Evolutionary conservation across 306 rosid genomes (phyloP).

Genomic region (Sesbania bispinosa): DNA sequence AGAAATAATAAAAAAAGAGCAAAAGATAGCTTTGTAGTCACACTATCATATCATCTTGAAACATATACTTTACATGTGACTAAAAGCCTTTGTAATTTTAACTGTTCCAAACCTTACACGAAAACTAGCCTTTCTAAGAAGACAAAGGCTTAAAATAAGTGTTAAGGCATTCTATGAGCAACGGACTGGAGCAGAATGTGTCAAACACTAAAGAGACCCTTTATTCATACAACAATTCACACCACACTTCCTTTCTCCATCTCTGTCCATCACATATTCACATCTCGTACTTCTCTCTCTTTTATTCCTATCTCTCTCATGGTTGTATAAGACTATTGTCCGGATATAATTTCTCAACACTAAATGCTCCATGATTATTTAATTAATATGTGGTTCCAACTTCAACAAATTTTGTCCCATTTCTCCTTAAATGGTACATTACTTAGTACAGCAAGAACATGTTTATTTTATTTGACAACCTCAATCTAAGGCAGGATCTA

Average conservation of each 20-base stretch:
- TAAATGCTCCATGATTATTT: not conserved
- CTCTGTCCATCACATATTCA: too few relatives aligned
- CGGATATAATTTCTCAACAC: too few relatives aligned
- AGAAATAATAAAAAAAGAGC: not conserved
- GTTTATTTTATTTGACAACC: conserved; percentile 15
- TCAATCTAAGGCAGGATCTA: not conserved
- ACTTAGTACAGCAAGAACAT: not conserved
- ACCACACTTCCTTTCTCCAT: too few relatives aligned
- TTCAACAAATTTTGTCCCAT: conserved; percentile 8
- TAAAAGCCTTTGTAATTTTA: not conserved
- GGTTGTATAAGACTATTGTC: too few relatives aligned
- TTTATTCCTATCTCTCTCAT: too few relatives aligned
- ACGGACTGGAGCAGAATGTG: not conserved
- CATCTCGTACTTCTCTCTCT: too few relatives aligned
- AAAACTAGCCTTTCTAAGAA: not conserved
- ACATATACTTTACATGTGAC: not conserved
- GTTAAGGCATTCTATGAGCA: too few relatives aligned
- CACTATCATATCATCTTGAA: conserved; percentile 3
- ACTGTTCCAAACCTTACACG: not conserved
- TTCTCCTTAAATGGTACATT: not conserved
- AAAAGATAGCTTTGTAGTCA: not conserved
- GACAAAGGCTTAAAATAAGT: not conserved
- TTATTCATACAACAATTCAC: too few relatives aligned
- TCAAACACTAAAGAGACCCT: too few relatives aligned
- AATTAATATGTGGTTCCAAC: not conserved